Base-by-base conservation (phyloP, 1,139 yeast species). In the Saccharomycopsis hybrid region DNA sequence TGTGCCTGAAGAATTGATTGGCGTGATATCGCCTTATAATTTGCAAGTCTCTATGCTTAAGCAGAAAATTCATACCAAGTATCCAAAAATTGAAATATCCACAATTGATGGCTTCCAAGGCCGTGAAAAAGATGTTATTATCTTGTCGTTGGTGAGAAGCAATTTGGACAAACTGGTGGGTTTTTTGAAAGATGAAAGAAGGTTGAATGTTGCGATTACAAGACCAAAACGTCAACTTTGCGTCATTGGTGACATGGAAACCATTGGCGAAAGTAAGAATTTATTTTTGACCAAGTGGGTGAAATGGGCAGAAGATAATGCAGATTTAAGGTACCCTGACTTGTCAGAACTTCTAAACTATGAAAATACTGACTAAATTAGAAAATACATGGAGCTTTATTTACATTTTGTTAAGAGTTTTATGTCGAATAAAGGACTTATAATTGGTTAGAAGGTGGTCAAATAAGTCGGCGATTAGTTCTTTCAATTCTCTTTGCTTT, bases 21-120 rank as follows among this genome's bases (percentile, higher is more conserved):
- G 97, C 11, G 69, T 90, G 0, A 88, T 90, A 41, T 80, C 96
- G 0, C 97, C 97, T 0, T 90, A 90, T 63, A 82, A 78, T 59
- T 96, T 96, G 0, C 97, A 90, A 63, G 95, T 88, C 1, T 66
- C 83, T 0, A 59, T 76, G 18, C 58, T 90, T 33, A 80, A 80
- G 53, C 74, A 71, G 49, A 48, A 77, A 31, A 64, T 72, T 5
- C 63, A 63, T 13, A 80, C 75, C 46, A 72, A 74, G 4, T 74
- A 73, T 55, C 82, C 83, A 35, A 74, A 73, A 3, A 65, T 92
- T 48, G 96, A 88, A 60, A 80, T 88, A 43, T 85, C 92, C 42
- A 85, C 92, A 0, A 89, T 88, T n/a, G 89, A 87, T 65, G 95
- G 94, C 24, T 89, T 85, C 61, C 97, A 89, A 66, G 97, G 97